A percentile compares a stretch with the other conserved stretches of the same genome.
Conservation (phyloP, 495 filamentous ascomycete genomes). For the Chaetomium fimeti region DNA sequence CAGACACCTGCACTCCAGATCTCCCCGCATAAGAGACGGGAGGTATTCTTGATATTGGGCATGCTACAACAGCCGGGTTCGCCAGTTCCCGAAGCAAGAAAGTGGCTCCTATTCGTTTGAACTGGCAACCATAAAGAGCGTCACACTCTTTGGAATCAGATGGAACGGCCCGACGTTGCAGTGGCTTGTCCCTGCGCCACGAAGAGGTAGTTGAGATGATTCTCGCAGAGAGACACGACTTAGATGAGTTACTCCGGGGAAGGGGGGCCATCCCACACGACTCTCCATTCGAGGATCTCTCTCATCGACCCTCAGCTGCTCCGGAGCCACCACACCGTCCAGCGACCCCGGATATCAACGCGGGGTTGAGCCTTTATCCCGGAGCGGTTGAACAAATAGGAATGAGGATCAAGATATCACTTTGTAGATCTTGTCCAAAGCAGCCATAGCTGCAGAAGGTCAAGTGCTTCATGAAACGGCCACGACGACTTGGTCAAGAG, state of each 20-base stretch:
- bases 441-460: not conserved
- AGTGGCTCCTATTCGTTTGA: constrained; percentile 1
- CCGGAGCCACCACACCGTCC: no score
- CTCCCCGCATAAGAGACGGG: constrained; percentile 4
- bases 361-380: not conserved
- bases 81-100: constrained; percentile 15
- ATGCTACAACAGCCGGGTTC: constrained; percentile 9
- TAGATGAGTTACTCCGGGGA: no score
- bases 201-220: not conserved
- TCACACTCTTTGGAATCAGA: not conserved
- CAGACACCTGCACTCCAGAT: constrained; percentile 19
- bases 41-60: constrained; percentile 13
- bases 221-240: no score
- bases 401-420: not conserved
- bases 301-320: no score
- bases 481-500: not conserved
- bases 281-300: not conserved
- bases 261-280: no score
- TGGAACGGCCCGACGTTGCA: constrained; percentile 3
- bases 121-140: not conserved
- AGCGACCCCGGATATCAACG: not conserved
- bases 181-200: not conserved
- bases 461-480: not conserved
- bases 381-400: not conserved
- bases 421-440: not conserved